Conservation (phyloP, 306 rosid genomes). For the Trifolium repens region DNA sequence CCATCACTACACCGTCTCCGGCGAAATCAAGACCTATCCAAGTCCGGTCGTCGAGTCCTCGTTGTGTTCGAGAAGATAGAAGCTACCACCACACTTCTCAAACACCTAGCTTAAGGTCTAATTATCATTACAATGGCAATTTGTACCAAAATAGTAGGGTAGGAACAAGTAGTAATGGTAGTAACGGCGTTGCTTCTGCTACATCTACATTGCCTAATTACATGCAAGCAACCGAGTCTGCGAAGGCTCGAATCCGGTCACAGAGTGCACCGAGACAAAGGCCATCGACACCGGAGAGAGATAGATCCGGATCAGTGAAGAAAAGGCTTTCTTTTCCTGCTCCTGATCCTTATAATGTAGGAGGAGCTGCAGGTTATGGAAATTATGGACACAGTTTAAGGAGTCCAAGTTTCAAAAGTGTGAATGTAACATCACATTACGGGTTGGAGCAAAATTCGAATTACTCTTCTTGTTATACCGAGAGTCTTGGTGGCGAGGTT, state of each 20-base stretch:
- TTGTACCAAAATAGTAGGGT: conserved; percentile 55
- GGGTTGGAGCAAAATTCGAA: conserved; percentile 89
- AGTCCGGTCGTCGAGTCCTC: conserved; percentile 86
- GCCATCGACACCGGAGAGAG: conserved; percentile 87
- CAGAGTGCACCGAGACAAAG: conserved; percentile 96
- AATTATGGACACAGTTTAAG: conserved; percentile 70
- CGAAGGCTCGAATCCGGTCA: conserved; percentile 86
- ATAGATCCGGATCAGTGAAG: conserved; percentile 79
- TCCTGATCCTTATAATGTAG: conserved; percentile 68
- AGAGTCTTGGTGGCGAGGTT: conserved; percentile 81
- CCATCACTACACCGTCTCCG: conserved; percentile 83
- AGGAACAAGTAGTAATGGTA: conserved; percentile 50
- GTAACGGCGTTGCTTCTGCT: conserved; percentile 28
- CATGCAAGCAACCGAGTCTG: conserved; percentile 98
- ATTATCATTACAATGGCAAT: conserved; percentile 66
- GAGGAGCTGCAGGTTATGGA: conserved; percentile 54
- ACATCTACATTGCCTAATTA: conserved; percentile 74
- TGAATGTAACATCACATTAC: conserved; percentile 54
- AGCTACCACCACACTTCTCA: conserved; percentile 64
- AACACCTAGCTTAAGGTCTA: conserved; percentile 90
- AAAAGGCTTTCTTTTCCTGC: conserved; percentile 90
- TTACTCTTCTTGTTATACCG: conserved; percentile 92
- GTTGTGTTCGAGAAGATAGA: conserved; percentile 69
- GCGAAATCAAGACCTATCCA: conserved; percentile 71
- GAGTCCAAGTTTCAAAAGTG: conserved; percentile 94